Conservation (phyloP, 2,329 filamentous ascomycete species). For the Ceratocystis destructans region DNA sequence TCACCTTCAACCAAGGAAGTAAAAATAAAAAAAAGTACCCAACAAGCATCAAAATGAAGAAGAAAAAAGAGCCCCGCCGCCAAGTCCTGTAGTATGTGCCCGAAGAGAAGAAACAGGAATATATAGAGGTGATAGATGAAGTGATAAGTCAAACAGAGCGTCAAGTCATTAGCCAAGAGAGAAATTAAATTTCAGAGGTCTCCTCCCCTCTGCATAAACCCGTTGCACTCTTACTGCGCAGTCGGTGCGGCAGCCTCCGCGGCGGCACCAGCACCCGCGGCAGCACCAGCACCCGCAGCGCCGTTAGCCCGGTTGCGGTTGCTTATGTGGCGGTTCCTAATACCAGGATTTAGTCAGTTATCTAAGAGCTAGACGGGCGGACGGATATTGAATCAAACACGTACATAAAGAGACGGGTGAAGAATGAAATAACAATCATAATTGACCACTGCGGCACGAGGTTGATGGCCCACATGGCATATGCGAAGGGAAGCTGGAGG, state of each 20-base stretch:
- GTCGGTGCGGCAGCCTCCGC: background rate
- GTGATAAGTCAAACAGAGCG: background rate
- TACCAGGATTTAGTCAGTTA: background rate
- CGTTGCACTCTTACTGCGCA: background rate
- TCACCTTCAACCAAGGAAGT: background rate
- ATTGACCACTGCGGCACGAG: constrained; percentile 61
- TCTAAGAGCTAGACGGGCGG: background rate
- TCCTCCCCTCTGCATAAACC: background rate
- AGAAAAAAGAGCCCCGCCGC: constrained; percentile 16
- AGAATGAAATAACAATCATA: constrained; percentile 62
- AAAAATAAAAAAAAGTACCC: background rate
- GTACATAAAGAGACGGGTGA: constrained; percentile 65
- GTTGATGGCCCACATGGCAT: constrained; percentile 51
- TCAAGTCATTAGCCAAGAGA: background rate
- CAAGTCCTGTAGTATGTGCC: constrained; percentile 20
- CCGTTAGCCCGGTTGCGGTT: background rate
- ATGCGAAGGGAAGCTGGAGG: constrained; percentile 50
- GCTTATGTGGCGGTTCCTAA: constrained; percentile 14
- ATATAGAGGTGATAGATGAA: constrained; percentile 15
- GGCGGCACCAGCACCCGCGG: constrained; percentile 21
- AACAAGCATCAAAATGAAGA: constrained; percentile 18
- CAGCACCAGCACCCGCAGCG: constrained; percentile 21
- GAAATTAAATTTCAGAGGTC: background rate
- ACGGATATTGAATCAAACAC: constrained; percentile 25
- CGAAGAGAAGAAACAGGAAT: constrained; percentile 17